phyloP scores from a whole-genome alignment of 2,329 filamentous ascomycete species.

The Pseudogymnoascus sp. region DNA sequence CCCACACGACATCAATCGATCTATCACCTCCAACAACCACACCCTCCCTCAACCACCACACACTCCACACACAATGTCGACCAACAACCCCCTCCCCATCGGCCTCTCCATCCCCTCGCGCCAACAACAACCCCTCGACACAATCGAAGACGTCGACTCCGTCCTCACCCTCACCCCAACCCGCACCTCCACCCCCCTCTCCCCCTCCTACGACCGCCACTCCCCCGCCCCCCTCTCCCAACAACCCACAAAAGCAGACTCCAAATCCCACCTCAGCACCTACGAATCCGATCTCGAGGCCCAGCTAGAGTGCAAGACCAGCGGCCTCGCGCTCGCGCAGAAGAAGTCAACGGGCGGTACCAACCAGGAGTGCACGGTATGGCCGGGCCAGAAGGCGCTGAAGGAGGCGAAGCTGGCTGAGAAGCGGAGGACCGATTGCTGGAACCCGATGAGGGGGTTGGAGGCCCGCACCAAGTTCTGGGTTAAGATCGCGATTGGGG shows the following conservation, averaged over 20 bases:
- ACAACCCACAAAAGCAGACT: slow-evolving; percentile 18
- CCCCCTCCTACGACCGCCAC: slow-evolving; percentile 17
- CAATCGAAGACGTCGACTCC: slow-evolving; percentile 1
- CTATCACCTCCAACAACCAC: background rate
- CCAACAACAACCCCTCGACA: background rate
- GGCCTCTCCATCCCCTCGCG: background rate
- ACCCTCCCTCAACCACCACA: background rate
- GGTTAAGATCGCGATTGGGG: slow-evolving; percentile 44
- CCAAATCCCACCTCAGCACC: slow-evolving; percentile 15
- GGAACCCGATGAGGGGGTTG: slow-evolving; percentile 45
- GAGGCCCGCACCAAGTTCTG: slow-evolving; percentile 47
- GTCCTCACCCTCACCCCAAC: slow-evolving; percentile 1
- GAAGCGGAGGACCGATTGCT: slow-evolving; percentile 44
- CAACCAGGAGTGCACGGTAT: slow-evolving; percentile 44
- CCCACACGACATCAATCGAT: background rate
- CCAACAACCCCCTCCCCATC: background rate
- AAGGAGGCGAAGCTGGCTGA: slow-evolving; percentile 50
- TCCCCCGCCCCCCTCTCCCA: slow-evolving; percentile 14
- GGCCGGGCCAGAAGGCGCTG: slow-evolving; percentile 54
- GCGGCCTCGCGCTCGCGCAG: background rate
- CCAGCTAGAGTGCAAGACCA: slow-evolving; percentile 3
- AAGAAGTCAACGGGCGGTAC: background rate
- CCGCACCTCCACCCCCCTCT: slow-evolving; percentile 12
- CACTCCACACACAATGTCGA: background rate
- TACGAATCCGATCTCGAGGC: slow-evolving; percentile 21